A percentile compares a stretch with the other conserved stretches of the same genome.
Evolutionary conservation across 441 rosid genomes (phyloP).

Genomic region (Eutrema salsugineum): DNA sequence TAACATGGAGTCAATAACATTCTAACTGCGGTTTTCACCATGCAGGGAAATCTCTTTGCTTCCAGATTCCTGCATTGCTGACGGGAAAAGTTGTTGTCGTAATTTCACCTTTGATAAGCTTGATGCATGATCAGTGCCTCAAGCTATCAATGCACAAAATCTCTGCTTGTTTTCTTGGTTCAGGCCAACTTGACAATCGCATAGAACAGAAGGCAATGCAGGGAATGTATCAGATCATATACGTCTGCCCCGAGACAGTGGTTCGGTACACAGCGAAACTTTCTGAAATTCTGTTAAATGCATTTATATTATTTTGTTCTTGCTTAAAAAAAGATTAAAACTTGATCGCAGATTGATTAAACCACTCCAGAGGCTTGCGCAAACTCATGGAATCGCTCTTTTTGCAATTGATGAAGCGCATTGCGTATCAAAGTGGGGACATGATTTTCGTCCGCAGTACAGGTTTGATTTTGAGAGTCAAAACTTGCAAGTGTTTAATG

Average conservation of each 20-base stretch:
- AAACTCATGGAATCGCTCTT: slow-evolving; percentile 70
- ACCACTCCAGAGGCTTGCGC: slow-evolving; percentile 75
- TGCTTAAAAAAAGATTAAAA: not conserved
- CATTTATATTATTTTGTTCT: not conserved
- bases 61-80: slow-evolving; percentile 87
- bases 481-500: not conserved
- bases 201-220: slow-evolving; percentile 86
- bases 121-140: slow-evolving; percentile 97
- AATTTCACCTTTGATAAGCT: slow-evolving; percentile 88
- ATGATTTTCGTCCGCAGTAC: slow-evolving; percentile 86
- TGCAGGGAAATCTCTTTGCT: slow-evolving; percentile 89
- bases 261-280: slow-evolving; percentile 41
- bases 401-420: slow-evolving; percentile 96
- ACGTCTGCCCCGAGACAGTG: slow-evolving; percentile 88
- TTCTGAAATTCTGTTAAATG: slow-evolving; percentile 1
- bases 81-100: slow-evolving; percentile 83
- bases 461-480: slow-evolving; percentile 38
- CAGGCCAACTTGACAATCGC: slow-evolving; percentile 84
- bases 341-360: slow-evolving; percentile 55
- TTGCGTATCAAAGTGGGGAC: slow-evolving; percentile 98
- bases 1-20: not conserved
- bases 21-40: not conserved
- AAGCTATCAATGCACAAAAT: slow-evolving; percentile 72
- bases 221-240: slow-evolving; percentile 75
- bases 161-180: slow-evolving; percentile 95